Conservation (phyloP, 1,139 yeast genomes). For the Meyerozyma athensensis region DNA sequence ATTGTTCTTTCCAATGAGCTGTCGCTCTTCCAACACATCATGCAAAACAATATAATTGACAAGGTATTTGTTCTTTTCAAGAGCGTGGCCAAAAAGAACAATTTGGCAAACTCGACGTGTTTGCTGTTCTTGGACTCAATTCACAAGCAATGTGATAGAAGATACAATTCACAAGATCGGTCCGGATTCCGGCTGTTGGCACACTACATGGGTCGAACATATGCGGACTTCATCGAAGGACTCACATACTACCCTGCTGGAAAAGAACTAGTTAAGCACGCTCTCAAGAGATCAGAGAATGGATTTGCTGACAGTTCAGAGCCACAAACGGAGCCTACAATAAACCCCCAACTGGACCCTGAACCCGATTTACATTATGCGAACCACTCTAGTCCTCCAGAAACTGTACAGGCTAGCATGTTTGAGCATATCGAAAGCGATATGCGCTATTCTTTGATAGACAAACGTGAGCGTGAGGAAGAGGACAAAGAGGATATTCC, state of each 20-base stretch:
- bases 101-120: constrained; percentile 71
- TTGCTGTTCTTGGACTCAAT: constrained; percentile 63
- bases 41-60: constrained; percentile 50
- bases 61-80: constrained; percentile 48
- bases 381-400: not conserved
- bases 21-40: constrained; percentile 50
- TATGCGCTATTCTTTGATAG: constrained; percentile 10
- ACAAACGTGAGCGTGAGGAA: constrained; percentile 16
- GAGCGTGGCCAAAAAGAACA: constrained; percentile 49
- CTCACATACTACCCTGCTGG: constrained; percentile 30
- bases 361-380: constrained; percentile 6
- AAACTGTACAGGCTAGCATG: constrained; percentile 9
- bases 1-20: constrained; percentile 60
- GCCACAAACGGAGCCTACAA: constrained; percentile 8
- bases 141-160: constrained; percentile 29
- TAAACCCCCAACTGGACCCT: constrained; percentile 16
- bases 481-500: constrained; percentile 9
- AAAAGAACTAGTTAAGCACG: constrained; percentile 25
- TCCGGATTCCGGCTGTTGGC: constrained; percentile 38
- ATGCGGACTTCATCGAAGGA: constrained; percentile 25
- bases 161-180: constrained; percentile 21
- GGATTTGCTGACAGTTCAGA: not conserved
- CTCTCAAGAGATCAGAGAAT: constrained; percentile 17
- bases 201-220: constrained; percentile 44
- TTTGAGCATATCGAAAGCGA: constrained; percentile 12